A percentile compares a stretch with the other conserved stretches of the same genome.
Evolutionary conservation across 495 filamentous ascomycete species (phyloP).

Genomic region (Saxophila tyrrhenica): DNA sequence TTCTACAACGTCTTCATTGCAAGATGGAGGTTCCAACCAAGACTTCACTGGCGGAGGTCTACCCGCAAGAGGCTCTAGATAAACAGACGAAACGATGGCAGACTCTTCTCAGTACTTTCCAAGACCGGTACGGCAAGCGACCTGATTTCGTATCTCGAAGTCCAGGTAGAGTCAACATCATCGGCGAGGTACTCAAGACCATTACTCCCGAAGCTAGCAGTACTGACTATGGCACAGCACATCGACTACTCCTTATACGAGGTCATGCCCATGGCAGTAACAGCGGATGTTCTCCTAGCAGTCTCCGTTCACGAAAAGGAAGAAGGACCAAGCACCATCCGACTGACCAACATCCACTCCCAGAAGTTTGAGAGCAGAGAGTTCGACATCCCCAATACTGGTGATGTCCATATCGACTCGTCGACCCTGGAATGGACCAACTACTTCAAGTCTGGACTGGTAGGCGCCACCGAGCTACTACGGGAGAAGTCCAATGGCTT

Average conservation of each 20-base stretch:
- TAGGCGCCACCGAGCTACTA: slow-evolving; percentile 69
- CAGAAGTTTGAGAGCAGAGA: slow-evolving; percentile 64
- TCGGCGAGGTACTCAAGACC: slow-evolving; percentile 59
- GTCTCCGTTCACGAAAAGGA: slow-evolving; percentile 48
- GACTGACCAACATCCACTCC: slow-evolving; percentile 67
- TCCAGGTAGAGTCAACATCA: slow-evolving; percentile 93
- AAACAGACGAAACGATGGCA: slow-evolving; percentile 58
- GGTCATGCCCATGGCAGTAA: slow-evolving; percentile 90
- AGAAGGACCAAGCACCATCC: slow-evolving; percentile 38
- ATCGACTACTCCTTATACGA: slow-evolving; percentile 97
- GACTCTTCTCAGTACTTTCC: slow-evolving; percentile 57
- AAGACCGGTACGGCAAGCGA: slow-evolving; percentile 53
- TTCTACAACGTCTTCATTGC: background rate
- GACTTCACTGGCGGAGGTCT: slow-evolving; percentile 49
- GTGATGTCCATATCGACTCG: slow-evolving; percentile 32
- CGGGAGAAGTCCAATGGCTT: slow-evolving; percentile 48
- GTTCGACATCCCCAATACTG: slow-evolving; percentile 53
- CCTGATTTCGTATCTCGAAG: slow-evolving; percentile 81
- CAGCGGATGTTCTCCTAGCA: slow-evolving; percentile 78
- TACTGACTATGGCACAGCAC: slow-evolving; percentile 38
- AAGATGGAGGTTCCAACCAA: slow-evolving; percentile 3
- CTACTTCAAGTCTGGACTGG: slow-evolving; percentile 89
- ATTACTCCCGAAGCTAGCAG: too few species aligned
- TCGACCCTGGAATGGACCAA: slow-evolving; percentile 76
- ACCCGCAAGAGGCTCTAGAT: slow-evolving; percentile 48